These are phyloP conservation scores for Pseudocercospora ulei DNA, from an alignment of 2,329 filamentous ascomycete species.

Conservation along the genomic window DNA sequence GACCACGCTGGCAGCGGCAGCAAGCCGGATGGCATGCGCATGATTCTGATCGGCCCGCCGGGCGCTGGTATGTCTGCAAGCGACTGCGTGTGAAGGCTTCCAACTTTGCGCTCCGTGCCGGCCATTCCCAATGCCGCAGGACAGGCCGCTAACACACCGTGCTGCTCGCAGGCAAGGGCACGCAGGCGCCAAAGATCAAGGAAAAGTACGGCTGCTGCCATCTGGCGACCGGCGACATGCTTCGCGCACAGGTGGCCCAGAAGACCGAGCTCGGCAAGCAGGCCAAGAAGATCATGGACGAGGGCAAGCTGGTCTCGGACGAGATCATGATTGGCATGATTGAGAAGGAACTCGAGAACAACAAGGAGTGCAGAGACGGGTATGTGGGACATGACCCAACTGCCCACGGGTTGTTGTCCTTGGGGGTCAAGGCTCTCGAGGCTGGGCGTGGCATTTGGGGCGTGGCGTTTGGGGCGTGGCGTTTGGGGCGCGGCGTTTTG, in stretches of 20 bases:
- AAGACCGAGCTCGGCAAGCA: constrained; percentile 90
- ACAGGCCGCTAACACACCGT: constrained; percentile 12
- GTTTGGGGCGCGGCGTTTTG: too few species aligned
- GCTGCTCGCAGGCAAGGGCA: constrained; percentile 72
- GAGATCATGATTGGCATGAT: constrained; percentile 99
- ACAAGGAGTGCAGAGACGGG: constrained; percentile 94
- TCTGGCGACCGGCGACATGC: constrained; percentile 96
- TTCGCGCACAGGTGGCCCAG: constrained; percentile 94
- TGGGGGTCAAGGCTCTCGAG: neutral
- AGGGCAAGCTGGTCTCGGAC: constrained; percentile 92
- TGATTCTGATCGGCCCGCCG: constrained; percentile 95
- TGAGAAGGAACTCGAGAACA: constrained; percentile 88
- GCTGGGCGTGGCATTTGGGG: neutral
- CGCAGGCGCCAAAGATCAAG: constrained; percentile 95
- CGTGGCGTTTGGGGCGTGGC: neutral
- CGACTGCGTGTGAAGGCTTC: constrained; percentile 1
- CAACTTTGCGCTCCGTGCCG: neutral
- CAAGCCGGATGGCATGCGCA: constrained; percentile 58
- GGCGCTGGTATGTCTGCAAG: constrained; percentile 87
- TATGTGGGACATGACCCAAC: constrained; percentile 41
- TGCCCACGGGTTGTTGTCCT: constrained; percentile 13
- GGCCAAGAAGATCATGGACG: constrained; percentile 99
- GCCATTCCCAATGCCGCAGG: constrained; percentile 8
- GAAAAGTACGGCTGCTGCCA: constrained; percentile 97
- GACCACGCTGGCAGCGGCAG: constrained; percentile 40